Conservation (phyloP, 371 early-diverging fungal species). For the Saksenaea oblongispora region DNA sequence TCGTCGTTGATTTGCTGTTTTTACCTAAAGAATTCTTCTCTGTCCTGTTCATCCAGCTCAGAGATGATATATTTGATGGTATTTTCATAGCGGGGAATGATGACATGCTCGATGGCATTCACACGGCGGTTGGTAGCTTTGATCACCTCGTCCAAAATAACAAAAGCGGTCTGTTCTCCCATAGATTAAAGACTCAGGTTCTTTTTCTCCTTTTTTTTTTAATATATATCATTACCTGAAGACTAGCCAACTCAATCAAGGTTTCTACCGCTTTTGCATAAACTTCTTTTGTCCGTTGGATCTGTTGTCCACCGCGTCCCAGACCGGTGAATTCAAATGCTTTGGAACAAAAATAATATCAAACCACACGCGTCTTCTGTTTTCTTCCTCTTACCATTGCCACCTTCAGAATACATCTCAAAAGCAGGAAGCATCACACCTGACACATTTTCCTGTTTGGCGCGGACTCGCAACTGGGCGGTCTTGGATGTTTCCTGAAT, state of each 20-base stretch:
- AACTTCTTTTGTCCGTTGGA: slow-evolving; percentile 92
- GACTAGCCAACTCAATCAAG: slow-evolving; percentile 93
- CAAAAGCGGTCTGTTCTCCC: slow-evolving; percentile 52
- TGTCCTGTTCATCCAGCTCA: slow-evolving; percentile 98
- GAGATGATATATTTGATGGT: slow-evolving; percentile 95
- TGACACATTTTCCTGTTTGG: slow-evolving; percentile 96
- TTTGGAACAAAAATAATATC: slow-evolving; percentile 30
- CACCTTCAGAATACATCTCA: slow-evolving; percentile 83
- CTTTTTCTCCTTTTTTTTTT: not conserved
- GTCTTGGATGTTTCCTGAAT: slow-evolving; percentile 91
- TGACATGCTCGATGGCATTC: slow-evolving; percentile 98
- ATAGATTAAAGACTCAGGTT: slow-evolving; percentile 23
- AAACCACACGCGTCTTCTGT: slow-evolving; percentile 6
- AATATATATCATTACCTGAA: slow-evolving; percentile 69
- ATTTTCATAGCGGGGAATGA: slow-evolving; percentile 97
- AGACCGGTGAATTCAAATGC: slow-evolving; percentile 96
- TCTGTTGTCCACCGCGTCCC: slow-evolving; percentile 97
- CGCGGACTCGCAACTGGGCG: slow-evolving; percentile 89
- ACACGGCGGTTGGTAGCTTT: slow-evolving; percentile 98
- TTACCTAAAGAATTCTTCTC: slow-evolving; percentile 98
- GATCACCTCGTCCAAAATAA: slow-evolving; percentile 96
- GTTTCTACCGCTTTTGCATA: slow-evolving; percentile 94
- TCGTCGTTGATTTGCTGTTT: not conserved
- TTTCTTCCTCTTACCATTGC: slow-evolving; percentile 66
- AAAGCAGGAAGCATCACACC: slow-evolving; percentile 96